Base-by-base conservation (phyloP, 352 stramenopile genomes). In the Saprolegnia parasitica region DNA sequence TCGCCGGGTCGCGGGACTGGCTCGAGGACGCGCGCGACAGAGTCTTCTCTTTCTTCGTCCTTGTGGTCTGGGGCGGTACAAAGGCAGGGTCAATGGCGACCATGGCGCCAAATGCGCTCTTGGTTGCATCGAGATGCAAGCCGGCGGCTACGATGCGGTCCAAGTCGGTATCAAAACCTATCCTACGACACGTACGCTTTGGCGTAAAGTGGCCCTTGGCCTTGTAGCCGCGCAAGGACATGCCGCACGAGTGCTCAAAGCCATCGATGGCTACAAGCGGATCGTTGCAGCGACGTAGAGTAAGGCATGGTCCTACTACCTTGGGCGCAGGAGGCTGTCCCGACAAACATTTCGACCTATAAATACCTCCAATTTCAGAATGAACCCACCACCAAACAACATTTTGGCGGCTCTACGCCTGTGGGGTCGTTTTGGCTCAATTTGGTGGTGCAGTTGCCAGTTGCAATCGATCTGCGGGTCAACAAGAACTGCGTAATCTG, bases 171-270 rank as follows among this genome's bases (percentile, higher is more conserved):
- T 46, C 15, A 8, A 15, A 46, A n/a, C n/a, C 39, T 15, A 46
- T 46, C 39, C 39, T 16, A 15, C 39, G 39, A 15, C 8, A 46
- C 39, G 16, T 58, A 70, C 63, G 39, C 61, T 70, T 70, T 37
- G 52, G 20, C 10, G 49, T 26, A 24, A n/a, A 60, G 21, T 21
- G 24, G 29, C 60, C 29, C n/a, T 29, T 39, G 18, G 37, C 52
- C 32, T 61, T 70, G 54, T 54, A 70, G 26, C 49, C 63, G 16
- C 54, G 63, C 15, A 70, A 37, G 5, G 20, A 35, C 54, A 70
- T 56, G 16, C 63, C 63, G 18, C 42, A 21, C 8, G 16, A 20
- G 20, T 61, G 49, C 37, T 70, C 63, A 61, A 70, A 70, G 26
- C 15, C 26, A 50, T 70, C 63, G 40, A 70, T 70, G 2, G 18